These are phyloP conservation scores for Trifolium dubium DNA, from an alignment of 306 rosid genomes.

Conservation along the genomic window DNA sequence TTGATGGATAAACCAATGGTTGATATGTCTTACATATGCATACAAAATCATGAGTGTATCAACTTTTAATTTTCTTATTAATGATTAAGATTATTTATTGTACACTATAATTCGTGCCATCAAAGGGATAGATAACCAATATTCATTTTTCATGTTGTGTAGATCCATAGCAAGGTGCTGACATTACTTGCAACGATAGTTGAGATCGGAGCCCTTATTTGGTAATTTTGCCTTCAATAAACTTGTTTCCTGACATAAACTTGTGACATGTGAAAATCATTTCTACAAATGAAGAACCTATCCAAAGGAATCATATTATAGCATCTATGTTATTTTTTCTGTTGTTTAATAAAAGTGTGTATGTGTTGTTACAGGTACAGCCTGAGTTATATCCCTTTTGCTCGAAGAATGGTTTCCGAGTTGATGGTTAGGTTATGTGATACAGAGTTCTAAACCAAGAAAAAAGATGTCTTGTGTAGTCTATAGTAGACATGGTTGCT, in stretches of 20 bases:
- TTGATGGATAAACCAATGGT: not conserved
- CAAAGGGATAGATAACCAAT: not conserved
- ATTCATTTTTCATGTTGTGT: constrained; percentile 42
- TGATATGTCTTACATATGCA: not conserved
- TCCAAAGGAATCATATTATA: constrained; percentile 3
- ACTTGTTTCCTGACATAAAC: constrained; percentile 31
- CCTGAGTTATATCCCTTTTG: constrained; percentile 94
- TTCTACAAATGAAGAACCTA: constrained; percentile 8
- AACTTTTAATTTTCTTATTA: not conserved
- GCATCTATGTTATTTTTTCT: not conserved
- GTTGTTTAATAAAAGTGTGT: not conserved
- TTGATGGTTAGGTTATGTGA: constrained; percentile 84
- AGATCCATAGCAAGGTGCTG: constrained; percentile 83
- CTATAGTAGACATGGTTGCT: constrained; percentile 11
- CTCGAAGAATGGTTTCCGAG: constrained; percentile 90
- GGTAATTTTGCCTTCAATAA: constrained; percentile 58
- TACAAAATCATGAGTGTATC: not conserved
- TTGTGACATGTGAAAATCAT: constrained; percentile 31
- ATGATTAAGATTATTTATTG: not conserved
- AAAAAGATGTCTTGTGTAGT: not conserved
- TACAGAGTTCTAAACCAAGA: constrained; percentile 67
- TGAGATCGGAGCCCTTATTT: constrained; percentile 85
- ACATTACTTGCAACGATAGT: constrained; percentile 76
- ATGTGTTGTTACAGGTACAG: constrained; percentile 74
- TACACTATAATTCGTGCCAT: not conserved